A percentile compares a stretch with the other conserved stretches of the same genome.
Conservation (phyloP, 108 stramenopile species). For the Fistulifera pelliculosa region DNA sequence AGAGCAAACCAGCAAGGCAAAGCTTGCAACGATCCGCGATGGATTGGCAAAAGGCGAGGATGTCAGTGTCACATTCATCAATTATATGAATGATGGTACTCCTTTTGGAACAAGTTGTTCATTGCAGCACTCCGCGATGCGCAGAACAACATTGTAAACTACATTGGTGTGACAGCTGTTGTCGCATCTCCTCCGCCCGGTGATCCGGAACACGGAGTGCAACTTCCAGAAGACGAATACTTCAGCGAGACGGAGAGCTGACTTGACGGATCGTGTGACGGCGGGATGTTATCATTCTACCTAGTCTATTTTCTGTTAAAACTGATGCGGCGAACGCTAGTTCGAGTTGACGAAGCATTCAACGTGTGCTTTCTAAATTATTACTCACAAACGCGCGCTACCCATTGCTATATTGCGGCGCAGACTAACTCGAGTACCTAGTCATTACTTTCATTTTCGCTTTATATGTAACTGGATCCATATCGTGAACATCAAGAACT, state of each 20-base stretch:
- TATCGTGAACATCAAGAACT: too few relatives aligned
- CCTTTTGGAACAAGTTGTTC: constrained; percentile 99
- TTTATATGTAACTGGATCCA: too few relatives aligned
- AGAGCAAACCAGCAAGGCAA: constrained; percentile 68
- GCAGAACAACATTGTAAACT: constrained; percentile 88
- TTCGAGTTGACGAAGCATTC: too few relatives aligned
- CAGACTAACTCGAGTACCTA: too few relatives aligned
- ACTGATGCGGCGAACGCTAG: too few relatives aligned
- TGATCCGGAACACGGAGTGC: constrained; percentile 63
- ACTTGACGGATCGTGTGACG: too few relatives aligned
- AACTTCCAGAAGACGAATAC: constrained; percentile 9
- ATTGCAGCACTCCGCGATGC: constrained; percentile 92
- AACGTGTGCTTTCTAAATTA: too few relatives aligned
- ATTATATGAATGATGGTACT: constrained; percentile 92
- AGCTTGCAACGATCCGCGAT: constrained; percentile 76
- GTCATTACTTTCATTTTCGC: too few relatives aligned
- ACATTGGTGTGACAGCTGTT: constrained; percentile 87
- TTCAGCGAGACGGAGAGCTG: constrained; percentile 6
- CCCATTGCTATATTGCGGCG: too few relatives aligned
- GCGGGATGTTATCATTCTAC: too few relatives aligned
- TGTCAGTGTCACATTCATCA: constrained; percentile 81
- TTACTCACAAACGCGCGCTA: too few relatives aligned
- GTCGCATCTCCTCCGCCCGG: constrained; percentile 59
- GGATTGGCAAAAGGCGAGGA: constrained; percentile 77
- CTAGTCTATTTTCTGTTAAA: too few relatives aligned